These are phyloP conservation scores for Neurospora sublineolata DNA, from an alignment of 495 filamentous ascomycete genomes.

Conservation along the genomic window DNA sequence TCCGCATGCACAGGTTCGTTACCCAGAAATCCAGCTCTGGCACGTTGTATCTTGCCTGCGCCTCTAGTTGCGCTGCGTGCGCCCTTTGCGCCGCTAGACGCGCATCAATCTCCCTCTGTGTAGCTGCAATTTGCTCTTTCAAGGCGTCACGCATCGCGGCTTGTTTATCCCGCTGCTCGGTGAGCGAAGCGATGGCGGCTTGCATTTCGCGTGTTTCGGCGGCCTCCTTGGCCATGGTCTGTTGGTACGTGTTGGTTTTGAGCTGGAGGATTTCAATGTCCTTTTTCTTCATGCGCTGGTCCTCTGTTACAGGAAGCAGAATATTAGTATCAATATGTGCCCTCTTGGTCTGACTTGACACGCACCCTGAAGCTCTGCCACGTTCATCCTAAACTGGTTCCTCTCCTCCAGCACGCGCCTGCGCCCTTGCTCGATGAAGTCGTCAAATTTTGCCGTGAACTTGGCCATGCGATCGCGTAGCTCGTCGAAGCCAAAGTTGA, in stretches of 20 bases:
- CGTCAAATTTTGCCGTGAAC: slow-evolving; percentile 85
- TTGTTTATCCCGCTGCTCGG: slow-evolving; percentile 62
- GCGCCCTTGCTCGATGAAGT: slow-evolving; percentile 81
- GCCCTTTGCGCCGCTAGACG: slow-evolving; percentile 39
- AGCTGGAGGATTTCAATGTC: slow-evolving; percentile 75
- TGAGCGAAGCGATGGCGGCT: slow-evolving; percentile 61
- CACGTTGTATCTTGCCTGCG: slow-evolving; percentile 71
- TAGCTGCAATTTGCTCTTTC: slow-evolving; percentile 64
- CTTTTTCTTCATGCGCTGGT: slow-evolving; percentile 75
- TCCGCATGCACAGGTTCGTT: slow-evolving; percentile 72
- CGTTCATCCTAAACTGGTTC: slow-evolving; percentile 83
- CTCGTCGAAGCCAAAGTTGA: slow-evolving; percentile 95
- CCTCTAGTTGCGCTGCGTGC: slow-evolving; percentile 52
- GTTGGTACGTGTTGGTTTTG: slow-evolving; percentile 64
- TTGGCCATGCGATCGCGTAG: slow-evolving; percentile 88
- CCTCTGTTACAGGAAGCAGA: slow-evolving; percentile 45
- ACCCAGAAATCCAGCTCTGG: slow-evolving; percentile 96
- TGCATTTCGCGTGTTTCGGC: slow-evolving; percentile 86
- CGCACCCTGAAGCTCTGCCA: slow-evolving; percentile 80
- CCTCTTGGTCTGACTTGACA: background rate
- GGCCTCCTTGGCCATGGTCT: slow-evolving; percentile 73
- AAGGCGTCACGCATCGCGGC: slow-evolving; percentile 61
- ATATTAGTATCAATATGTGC: background rate
- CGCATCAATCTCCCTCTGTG: slow-evolving; percentile 54
- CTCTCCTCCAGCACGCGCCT: slow-evolving; percentile 84